Base-by-base conservation (phyloP, 176 grass and related monocot species). In the Avena atlantica region DNA sequence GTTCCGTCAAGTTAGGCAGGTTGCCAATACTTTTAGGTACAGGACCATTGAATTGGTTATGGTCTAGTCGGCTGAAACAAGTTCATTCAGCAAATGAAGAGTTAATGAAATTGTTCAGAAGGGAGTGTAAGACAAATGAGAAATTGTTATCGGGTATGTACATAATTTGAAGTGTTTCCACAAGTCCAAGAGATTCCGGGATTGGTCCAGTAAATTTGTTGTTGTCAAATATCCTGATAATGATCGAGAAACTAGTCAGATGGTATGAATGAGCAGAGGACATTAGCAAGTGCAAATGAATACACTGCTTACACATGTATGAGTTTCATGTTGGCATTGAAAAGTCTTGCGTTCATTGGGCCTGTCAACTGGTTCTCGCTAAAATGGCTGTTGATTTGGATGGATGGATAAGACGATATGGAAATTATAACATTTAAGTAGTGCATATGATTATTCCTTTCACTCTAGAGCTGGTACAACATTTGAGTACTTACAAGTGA, bases 291-390 rank as follows among this genome's bases (percentile, higher is more conserved):
- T n/a, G 70, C 2, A 74, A 77, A 74, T 13, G 31, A 73, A 25
- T 58, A 63, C 6, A 21, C 15, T 79, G 21, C 88, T 98, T 98
- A 98, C 96, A 78, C 57, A 57, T 98, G 96, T 91, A 86, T 67
- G 61, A 95, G 81, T 7, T 1, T 88, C 96, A 95, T 98, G 8
- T 60, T 48, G 65, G 12, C 82, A 86, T 20, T 80, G 90, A 98
- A 98, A 79, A 98, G 93, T 7, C 50, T 21, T 85, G 76, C 79
- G 12, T 80, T 85, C 24, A 98, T 60, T 25, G 65, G 74, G 11
- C 93, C 96, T 89, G 88, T 89, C 86, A 98, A 82, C 84, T 93
- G 78, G 86, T 98, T 98, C 82, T 86, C 79, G 21, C 91, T 98
- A 86, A 98, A 98, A 89, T 98, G 96, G 64, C 96, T 98, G 78